Conservation (phyloP, 179 eudicot genomes). For the Corrigiola litoralis region DNA sequence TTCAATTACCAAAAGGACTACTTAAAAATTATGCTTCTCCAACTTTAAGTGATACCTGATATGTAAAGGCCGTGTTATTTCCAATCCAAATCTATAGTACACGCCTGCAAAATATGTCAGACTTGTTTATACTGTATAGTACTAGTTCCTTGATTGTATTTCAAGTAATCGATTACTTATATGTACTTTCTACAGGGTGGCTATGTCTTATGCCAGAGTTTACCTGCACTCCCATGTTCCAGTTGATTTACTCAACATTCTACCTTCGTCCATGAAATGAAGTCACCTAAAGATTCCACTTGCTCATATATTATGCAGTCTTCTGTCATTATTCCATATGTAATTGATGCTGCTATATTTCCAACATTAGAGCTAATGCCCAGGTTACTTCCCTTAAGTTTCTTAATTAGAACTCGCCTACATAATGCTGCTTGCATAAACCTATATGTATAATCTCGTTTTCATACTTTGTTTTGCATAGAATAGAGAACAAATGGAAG, state of each 20-base stretch:
- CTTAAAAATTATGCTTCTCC: no score
- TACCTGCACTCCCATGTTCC: not conserved
- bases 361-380: no score
- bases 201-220: not conserved
- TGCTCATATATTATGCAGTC: not conserved
- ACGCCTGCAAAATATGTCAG: no score
- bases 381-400: not conserved
- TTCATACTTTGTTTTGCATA: not conserved
- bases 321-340: not conserved
- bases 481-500: conserved; percentile 16
- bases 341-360: not conserved
- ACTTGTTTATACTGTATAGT: no score
- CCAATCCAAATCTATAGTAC: no score
- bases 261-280: conserved; percentile 12
- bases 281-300: conserved; percentile 23
- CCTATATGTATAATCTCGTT: not conserved
- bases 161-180: conserved; percentile 1
- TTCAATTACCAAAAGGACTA: no score
- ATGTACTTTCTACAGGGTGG: not conserved
- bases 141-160: conserved; percentile 18
- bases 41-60: no score
- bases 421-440: not conserved
- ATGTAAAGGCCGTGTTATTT: no score
- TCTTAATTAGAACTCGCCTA: not conserved
- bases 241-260: not conserved